Conservation (phyloP, 441 rosid genomes). For the Iberis amara region DNA sequence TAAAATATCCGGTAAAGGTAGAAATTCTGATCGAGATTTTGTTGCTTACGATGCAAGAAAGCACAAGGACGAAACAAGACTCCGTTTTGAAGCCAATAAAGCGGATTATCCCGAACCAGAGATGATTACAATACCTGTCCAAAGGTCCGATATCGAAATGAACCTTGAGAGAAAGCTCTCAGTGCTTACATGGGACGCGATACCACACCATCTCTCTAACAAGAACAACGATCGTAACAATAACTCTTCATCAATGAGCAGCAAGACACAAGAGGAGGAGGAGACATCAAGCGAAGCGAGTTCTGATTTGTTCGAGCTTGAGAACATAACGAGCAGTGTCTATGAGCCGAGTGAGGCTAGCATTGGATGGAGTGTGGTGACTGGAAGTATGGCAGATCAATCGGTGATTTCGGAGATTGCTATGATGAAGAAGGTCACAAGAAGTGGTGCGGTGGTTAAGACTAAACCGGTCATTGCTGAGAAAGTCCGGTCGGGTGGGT, state of each 20-base stretch:
- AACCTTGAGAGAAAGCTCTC: conserved; percentile 72
- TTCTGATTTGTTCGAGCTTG: conserved; percentile 90
- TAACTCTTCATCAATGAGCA: conserved; percentile 32
- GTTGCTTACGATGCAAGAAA: conserved; percentile 37
- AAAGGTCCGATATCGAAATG: conserved; percentile 44
- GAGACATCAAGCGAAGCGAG: conserved; percentile 65
- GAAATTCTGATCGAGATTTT: conserved; percentile 26
- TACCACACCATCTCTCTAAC: conserved; percentile 42
- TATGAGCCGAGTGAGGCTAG: conserved; percentile 64
- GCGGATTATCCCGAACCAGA: conserved; percentile 22
- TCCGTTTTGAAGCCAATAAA: conserved; percentile 26
- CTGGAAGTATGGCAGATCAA: conserved; percentile 68
- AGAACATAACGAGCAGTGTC: conserved; percentile 45
- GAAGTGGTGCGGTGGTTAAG: conserved; percentile 20
- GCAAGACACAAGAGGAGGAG: conserved; percentile 46
- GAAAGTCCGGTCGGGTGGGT: conserved; percentile 38
- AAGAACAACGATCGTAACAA: conserved; percentile 30
- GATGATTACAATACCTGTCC: conserved; percentile 24
- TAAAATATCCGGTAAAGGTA: conserved; percentile 25
- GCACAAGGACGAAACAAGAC: conserved; percentile 26
- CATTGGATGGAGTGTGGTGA: conserved; percentile 77
- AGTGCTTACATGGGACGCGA: conserved; percentile 83
- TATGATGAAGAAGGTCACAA: conserved; percentile 35
- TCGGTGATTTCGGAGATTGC: conserved; percentile 45
- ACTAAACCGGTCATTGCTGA: conserved; percentile 24